phyloP scores from a whole-genome alignment of 2,329 filamentous ascomycete genomes.

The Mycosphaerella sp. region DNA sequence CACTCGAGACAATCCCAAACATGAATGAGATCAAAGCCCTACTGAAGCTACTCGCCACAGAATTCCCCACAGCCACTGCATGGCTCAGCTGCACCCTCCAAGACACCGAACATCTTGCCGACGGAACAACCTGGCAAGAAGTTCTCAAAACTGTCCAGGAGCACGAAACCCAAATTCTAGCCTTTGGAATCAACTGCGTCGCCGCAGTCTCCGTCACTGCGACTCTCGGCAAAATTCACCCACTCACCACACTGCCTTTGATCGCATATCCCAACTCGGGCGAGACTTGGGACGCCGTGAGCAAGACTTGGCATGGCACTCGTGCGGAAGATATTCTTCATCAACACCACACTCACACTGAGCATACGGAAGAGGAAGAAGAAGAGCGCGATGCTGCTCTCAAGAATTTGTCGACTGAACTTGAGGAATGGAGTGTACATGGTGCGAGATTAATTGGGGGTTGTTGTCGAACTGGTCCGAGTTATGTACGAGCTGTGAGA shows the following conservation, averaged over 20 bases:
- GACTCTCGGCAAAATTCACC: conserved; percentile 32
- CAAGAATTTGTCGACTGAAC: conserved; percentile 8
- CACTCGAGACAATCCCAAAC: conserved; percentile 43
- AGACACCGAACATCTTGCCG: conserved; percentile 35
- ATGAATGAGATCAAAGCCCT: conserved; percentile 37
- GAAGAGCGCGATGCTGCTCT: not conserved
- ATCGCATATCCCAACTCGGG: conserved; percentile 43
- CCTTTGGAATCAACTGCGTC: conserved; percentile 44
- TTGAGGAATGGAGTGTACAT: conserved; percentile 28
- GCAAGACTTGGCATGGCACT: conserved; percentile 31
- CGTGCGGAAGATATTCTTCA: conserved; percentile 22
- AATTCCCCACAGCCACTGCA: conserved; percentile 35
- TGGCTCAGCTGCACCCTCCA: conserved; percentile 41
- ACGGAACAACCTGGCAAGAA: conserved; percentile 37
- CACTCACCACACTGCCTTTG: conserved; percentile 32
- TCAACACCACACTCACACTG: conserved; percentile 16
- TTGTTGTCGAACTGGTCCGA: conserved; percentile 43
- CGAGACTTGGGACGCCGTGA: conserved; percentile 41
- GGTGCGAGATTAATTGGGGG: conserved; percentile 43
- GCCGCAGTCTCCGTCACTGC: conserved; percentile 32
- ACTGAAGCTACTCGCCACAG: conserved; percentile 34
- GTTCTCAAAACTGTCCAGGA: conserved; percentile 32
- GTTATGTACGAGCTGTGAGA: conserved; percentile 16
- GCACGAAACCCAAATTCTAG: conserved; percentile 33
- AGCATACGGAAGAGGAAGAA: conserved; percentile 11